Percentiles rank a stretch among this genome's conserved stretches.
These are phyloP conservation scores for Penicillium verhagenii DNA, from an alignment of 495 filamentous ascomycete species.

Conservation along the genomic window DNA sequence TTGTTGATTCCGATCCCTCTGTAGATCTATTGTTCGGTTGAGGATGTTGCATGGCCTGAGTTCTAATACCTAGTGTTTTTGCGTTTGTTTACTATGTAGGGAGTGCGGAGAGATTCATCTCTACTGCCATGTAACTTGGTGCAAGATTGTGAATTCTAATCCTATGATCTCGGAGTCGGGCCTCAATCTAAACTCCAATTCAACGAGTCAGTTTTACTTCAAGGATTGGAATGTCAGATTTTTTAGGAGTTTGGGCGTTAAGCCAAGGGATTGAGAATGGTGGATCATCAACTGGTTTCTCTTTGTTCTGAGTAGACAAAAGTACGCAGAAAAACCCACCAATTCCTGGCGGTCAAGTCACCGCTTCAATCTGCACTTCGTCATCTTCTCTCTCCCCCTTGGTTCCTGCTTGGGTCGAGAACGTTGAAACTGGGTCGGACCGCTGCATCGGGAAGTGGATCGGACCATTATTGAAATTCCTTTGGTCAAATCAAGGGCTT, in stretches of 20 bases:
- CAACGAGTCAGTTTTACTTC: neutral
- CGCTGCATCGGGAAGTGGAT: conserved; percentile 37
- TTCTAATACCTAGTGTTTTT: neutral
- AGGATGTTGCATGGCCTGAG: neutral
- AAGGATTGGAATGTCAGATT: conserved; percentile 16
- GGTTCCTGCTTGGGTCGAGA: conserved; percentile 29
- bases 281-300: conserved; percentile 14
- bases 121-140: too few relatives aligned
- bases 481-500: conserved; percentile 4
- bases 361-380: conserved; percentile 17
- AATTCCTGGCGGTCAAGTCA: conserved; percentile 26
- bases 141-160: neutral
- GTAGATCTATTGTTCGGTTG: conserved; percentile 28
- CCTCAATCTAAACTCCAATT: neutral
- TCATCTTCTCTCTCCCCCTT: conserved; percentile 8
- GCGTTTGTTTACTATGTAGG: neutral
- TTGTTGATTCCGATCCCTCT: conserved; percentile 20
- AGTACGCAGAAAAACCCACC: too few relatives aligned
- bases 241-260: neutral
- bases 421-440: conserved; percentile 32
- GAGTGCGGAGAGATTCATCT: too few relatives aligned
- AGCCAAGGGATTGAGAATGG: conserved; percentile 30
- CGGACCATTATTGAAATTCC: conserved; percentile 7
- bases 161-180: neutral
- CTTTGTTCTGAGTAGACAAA: neutral